Base-by-base conservation (phyloP, 1,284 basidiomycete species). In the Ceratobasidium sp. region DNA sequence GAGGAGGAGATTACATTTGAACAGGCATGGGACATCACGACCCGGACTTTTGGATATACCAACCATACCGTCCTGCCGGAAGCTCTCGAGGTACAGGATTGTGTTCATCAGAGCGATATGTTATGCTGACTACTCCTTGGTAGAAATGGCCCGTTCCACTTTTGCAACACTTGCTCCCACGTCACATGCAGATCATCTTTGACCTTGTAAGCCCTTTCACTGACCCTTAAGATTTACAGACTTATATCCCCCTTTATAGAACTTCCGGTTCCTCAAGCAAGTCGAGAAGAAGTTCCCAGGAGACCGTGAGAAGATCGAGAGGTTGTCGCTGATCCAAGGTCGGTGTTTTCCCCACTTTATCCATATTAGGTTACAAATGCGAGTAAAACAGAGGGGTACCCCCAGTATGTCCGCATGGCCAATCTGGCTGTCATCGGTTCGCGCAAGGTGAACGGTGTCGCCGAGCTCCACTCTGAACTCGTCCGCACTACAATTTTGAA, bases 251-350 rank as follows among this genome's bases (percentile, higher is more conserved):
- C n/a, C n/a, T n/a, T 32, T 7, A 47, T 42, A 17, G 38, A 56
- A 56, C 34, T 22, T 56, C 6, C 68, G 34, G n/a, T 29, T 49
- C 25, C 54, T 57, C 43, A 73, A 73, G 72, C 74, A 73, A 40
- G 94, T 97, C 35, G 93, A 94, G 78, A 89, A 87, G 80, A 88
- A 89, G 79, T 96, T 88, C 85, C 95, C 95, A 1, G 89, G 87
- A 1, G 93, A 95, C 76, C 83, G 86, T 47, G 92, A 93, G 1
- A 84, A 86, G 71, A 82, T 96, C 53, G 82, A 83, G 29, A 84
- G 93, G 69, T 95, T 97, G 93, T 92, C 89, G 1, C 82, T 97
- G 75, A 95, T 97, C 73, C 91, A 96, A 80, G 92, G 90, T 86
- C 73, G 52, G 75, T 62, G 17, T 47, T 8, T 31, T 13, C 31